These are phyloP conservation scores for Camellia japonica DNA, from an alignment of 148 eudicot genomes.

Conservation along the genomic window DNA sequence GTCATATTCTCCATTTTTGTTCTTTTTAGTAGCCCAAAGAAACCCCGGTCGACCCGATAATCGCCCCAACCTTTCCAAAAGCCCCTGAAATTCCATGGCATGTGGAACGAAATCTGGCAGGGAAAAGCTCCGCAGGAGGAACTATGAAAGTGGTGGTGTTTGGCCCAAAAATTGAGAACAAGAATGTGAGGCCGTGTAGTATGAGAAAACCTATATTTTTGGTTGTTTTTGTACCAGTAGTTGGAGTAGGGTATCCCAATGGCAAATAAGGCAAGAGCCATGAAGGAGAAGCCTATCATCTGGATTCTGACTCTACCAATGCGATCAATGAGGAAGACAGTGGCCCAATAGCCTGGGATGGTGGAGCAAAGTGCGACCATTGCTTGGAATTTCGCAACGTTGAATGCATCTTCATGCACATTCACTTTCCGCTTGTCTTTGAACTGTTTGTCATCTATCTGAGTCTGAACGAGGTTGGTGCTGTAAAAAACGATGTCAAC, in stretches of 20 bases:
- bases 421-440: not conserved
- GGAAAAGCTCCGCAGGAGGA: conserved; percentile 73
- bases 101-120: conserved; percentile 56
- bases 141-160: conserved; percentile 67
- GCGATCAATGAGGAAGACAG: conserved; percentile 50
- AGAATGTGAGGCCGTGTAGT: conserved; percentile 52
- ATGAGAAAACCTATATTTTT: conserved; percentile 34
- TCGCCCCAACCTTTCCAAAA: conserved; percentile 56
- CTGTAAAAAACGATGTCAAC: conserved; percentile 58
- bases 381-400: conserved; percentile 43
- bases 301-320: conserved; percentile 58
- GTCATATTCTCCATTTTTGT: not conserved
- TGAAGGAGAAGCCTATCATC: conserved; percentile 44
- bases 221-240: conserved; percentile 13
- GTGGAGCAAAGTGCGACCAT: conserved; percentile 48
- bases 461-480: conserved; percentile 51
- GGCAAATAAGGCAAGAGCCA: conserved; percentile 34
- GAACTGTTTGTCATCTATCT: conserved; percentile 23
- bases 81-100: conserved; percentile 70
- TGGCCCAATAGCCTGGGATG: conserved; percentile 60
- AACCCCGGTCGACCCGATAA: conserved; percentile 46
- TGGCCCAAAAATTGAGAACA: conserved; percentile 69
- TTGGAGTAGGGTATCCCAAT: conserved; percentile 34
- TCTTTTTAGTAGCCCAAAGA: conserved; percentile 37
- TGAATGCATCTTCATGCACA: conserved; percentile 34